Evolutionary conservation across 140 eudicot species (phyloP), one percentile per base, ranked within the genome.

Genomic region (Cichorium intybus): DNA sequence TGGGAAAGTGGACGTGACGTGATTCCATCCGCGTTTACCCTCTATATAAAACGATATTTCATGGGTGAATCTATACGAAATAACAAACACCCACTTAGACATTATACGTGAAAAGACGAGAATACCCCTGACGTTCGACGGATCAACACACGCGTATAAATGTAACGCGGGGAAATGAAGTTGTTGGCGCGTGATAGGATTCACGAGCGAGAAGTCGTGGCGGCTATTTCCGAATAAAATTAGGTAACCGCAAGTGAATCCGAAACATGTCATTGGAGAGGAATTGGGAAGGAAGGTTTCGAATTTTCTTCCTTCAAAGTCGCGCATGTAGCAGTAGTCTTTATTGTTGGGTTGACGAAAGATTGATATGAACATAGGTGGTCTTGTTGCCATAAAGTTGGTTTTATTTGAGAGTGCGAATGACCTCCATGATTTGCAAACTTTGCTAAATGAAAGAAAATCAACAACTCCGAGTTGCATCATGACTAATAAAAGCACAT

Each of bases 171-270:
- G 75, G 31, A 70, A 70, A 59, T 49, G 53, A 37, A 70, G 66
- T 70, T 70, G 41, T 4, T 70, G 43, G 8, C 68, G 33, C 20
- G 75, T 59, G 16, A 70, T 47, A 9, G 56, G 68, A 47, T 70
- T 70, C 75, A 70, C 50, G 14, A 70, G 67, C 12, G 10, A 46
- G 53, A 70, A 54, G 1, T 39, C 43, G 7, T 21, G 15, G 23
- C 41, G 5, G 3, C 12, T 3, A 2, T n/a, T 45, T 0, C 10
- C 4, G 7, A 10, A 45, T 6, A 10, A 6, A 10, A 62, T 45
- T 27, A 62, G 20, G 69, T 43, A 45, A 11, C 69, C 69, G 16
- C 69, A 62, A 43, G 54, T 24, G 8, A 28, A 28, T 7, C 69
- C 69, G 0, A 62, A 11, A n/a, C 41, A 62, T 10, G 69, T 41